Base-by-base conservation (phyloP, 2,329 filamentous ascomycete species). In the Tolypocladium ovalisporum region DNA sequence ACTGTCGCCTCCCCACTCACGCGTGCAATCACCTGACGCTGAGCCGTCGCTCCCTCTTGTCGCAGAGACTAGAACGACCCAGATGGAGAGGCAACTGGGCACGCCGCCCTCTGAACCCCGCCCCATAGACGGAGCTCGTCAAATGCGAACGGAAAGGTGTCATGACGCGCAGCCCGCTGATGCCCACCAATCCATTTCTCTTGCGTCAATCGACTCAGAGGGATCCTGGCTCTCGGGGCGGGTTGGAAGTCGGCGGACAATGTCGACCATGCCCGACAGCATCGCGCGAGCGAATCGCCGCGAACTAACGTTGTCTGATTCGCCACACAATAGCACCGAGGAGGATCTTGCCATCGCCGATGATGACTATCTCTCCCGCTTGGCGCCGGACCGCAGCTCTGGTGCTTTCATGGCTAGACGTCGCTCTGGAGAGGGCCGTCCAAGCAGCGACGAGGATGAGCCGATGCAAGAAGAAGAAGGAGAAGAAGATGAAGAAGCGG, bases 131-230 rank as follows among this genome's bases (percentile, higher is more conserved):
- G 65, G 64, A 27, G 53, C 59, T 27, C 62, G 59, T 36, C 62
- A 61, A 2, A 63, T 61, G 5, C 61, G 66, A 29, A 59, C 61
- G 58, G 65, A 68, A 42, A 64, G 64, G 49, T 59, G 62, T 34
- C 64, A 63, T 47, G 62, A 57, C 22, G 62, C 65, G 4, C 65
- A 66, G 27, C 85, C 80, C 6, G 84, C 77, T 22, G 85, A 79
- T 63, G 79, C 75, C 39, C 81, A 91, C 66, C 77, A 91, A 67
- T 90, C 91, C 35, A 87, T 92, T 70, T 97, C 93, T 0, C 79
- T 97, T 22, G 94, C 91, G 2, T 97, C 92, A 0, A 90, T 97
- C 59, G 94, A 97, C 67, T 97, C 92, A 0, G 94, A 99, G 74
- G 94, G 83, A 5, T 97, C 92, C 0, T 99, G 94, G 94, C 84